These are phyloP conservation scores for Aspergillus wentii DNA, from an alignment of 495 filamentous ascomycete species.

Conservation along the genomic window DNA sequence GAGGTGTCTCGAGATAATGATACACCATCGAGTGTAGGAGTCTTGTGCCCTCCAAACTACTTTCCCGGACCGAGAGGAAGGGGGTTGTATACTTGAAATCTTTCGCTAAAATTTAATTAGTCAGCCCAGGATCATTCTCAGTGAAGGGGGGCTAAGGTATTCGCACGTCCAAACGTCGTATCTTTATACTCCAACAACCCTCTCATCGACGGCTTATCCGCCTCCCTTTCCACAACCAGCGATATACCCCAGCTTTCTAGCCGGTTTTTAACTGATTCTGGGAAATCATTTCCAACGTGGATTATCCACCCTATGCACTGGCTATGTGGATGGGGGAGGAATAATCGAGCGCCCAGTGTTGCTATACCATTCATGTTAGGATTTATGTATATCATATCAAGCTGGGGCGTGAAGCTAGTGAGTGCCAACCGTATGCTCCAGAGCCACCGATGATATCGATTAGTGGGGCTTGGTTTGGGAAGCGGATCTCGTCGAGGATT, in stretches of 20 bases:
- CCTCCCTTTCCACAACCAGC: conserved; percentile 67
- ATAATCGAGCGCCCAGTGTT: conserved; percentile 29
- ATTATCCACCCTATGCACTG: conserved; percentile 72
- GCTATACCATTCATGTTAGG: no score
- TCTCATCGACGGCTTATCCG: conserved; percentile 47
- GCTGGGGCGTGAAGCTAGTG: no score
- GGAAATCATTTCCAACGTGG: conserved; percentile 78
- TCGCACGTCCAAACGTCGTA: conserved; percentile 38
- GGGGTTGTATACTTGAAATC: conserved; percentile 77
- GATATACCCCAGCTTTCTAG: conserved; percentile 63
- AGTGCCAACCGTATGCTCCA: conserved; percentile 29
- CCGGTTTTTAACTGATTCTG: conserved; percentile 43
- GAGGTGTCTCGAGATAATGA: conserved; percentile 64
- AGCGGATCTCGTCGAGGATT: conserved; percentile 30
- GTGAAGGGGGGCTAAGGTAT: conserved; percentile 4
- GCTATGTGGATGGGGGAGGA: conserved; percentile 13
- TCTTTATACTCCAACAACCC: conserved; percentile 26
- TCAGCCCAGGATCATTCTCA: no score
- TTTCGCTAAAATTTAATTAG: conserved; percentile 31
- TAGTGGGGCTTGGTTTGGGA: conserved; percentile 14
- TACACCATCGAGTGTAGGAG: conserved; percentile 47
- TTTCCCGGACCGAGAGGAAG: conserved; percentile 9
- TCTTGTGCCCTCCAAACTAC: conserved; percentile 3
- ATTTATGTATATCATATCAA: no score
- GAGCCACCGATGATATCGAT: conserved; percentile 30